These are phyloP conservation scores for Aspergillus neotritici DNA, from an alignment of 2,329 filamentous ascomycete species.

Conservation along the genomic window DNA sequence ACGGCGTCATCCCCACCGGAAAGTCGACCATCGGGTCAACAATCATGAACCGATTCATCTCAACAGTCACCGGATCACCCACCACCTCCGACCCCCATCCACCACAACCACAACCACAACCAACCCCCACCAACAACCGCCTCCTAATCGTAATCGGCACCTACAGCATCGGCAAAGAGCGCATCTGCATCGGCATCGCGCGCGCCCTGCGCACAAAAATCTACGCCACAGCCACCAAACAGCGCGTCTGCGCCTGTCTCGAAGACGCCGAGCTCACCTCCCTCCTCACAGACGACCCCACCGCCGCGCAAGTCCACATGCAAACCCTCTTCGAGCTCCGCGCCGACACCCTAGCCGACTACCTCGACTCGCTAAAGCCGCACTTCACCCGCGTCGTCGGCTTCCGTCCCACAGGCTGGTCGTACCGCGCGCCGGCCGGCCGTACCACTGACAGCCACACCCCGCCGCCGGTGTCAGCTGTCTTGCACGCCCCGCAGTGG, in stretches of 20 bases:
- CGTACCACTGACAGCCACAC: constrained; percentile 51
- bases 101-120: constrained; percentile 16
- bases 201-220: constrained; percentile 81
- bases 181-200: constrained; percentile 89
- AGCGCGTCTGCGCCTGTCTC: constrained; percentile 74
- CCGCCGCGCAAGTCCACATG: constrained; percentile 94
- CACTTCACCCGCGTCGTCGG: constrained; percentile 83
- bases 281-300: constrained; percentile 72
- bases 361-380: constrained; percentile 71
- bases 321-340: constrained; percentile 92
- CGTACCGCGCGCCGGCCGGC: constrained; percentile 67
- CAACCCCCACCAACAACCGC: constrained; percentile 51
- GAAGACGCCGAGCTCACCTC: constrained; percentile 76
- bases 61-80: constrained; percentile 36
- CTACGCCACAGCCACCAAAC: constrained; percentile 76
- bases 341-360: constrained; percentile 82
- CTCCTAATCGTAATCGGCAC: constrained; percentile 91
- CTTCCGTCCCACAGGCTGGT: constrained; percentile 92
- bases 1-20: too few species aligned
- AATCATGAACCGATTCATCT: constrained; percentile 60
- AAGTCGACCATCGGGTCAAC: constrained; percentile 37
- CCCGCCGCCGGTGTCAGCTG: constrained; percentile 55
- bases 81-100: constrained; percentile 2
- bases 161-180: constrained; percentile 96
- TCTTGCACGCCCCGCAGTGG: constrained; percentile 67